Evolutionary conservation across 345 rosid genomes (phyloP), one percentile per base, ranked within the genome.

Genomic region (Microcos paniculata): DNA sequence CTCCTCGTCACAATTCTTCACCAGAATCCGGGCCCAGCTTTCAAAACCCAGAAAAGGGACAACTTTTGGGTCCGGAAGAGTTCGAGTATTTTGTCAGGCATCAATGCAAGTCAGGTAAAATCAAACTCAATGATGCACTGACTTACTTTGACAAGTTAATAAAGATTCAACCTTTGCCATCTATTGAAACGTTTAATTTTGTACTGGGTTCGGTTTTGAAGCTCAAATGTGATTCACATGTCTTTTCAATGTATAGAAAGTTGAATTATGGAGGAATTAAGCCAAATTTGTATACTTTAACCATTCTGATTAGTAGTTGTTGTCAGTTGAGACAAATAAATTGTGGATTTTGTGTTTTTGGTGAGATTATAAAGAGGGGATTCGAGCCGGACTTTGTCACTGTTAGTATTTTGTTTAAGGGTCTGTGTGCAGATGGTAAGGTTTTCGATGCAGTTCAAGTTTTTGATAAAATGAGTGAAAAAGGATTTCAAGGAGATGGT

Each of bases 351-450:
- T 42, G 72, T 52, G 40, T 80, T 35, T 74, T 80, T 43, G 86
- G 77, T 66, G 71, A 71, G 57, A 59, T 77, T 71, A 56, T 77
- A 28, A 83, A 80, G 75, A 74, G 75, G 62, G 86, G 73, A 51
- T 70, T 70, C 45, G 59, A 70, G 73, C 59, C 59, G 2, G 73
- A 70, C 30, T 30, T 70, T 21, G 59, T 70, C 51, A 5, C 19
- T 1, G 59, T 70, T 70, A 31, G 59, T 31, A 70, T 70, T 31
- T 49, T 70, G 59, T 31, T 70, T 59, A 70, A 49, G 59, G 73
- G 45, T 51, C 31, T 70, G 59, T 70, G 73, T 70, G 59, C 6
- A 26, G 59, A 51, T 51, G 73, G 73, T 51, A 70, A 70, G 59
- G 59, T 31, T 51, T 51, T 70, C 13, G 73, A 70, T 31, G 73